Evolutionary conservation across 768 basidiomycete genomes (phyloP).

Genomic region (Tubosaeta brunneosetosa): DNA sequence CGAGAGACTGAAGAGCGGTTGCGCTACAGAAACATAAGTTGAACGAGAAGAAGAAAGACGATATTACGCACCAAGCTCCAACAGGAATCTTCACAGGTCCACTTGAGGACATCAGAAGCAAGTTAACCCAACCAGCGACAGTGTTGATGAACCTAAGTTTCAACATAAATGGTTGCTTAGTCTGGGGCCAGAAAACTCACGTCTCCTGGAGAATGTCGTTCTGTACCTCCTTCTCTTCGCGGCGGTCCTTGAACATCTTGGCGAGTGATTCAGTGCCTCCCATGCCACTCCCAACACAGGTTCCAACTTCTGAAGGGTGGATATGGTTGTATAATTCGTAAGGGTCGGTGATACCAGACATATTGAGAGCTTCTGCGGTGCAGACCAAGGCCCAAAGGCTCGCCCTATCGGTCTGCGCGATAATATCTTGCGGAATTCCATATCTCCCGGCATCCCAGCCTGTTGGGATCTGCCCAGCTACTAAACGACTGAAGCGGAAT

Average conservation of each 20-base stretch:
- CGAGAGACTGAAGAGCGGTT: slow-evolving; percentile 94
- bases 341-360: slow-evolving; percentile 95
- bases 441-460: slow-evolving; percentile 97
- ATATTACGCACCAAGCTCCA: slow-evolving; percentile 77
- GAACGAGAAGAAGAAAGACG: not conserved
- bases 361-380: slow-evolving; percentile 92
- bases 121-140: slow-evolving; percentile 96
- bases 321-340: slow-evolving; percentile 97
- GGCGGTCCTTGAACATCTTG: slow-evolving; percentile 98
- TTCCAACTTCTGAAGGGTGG: slow-evolving; percentile 95
- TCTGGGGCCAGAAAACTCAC: slow-evolving; percentile 39
- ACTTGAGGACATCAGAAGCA: slow-evolving; percentile 90
- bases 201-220: slow-evolving; percentile 99
- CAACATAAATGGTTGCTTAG: slow-evolving; percentile 5
- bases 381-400: slow-evolving; percentile 94
- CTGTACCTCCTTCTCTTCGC: slow-evolving; percentile 97
- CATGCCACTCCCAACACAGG: slow-evolving; percentile 94
- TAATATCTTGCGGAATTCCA: slow-evolving; percentile 94
- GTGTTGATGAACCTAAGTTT: slow-evolving; percentile 90
- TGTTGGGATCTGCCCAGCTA: slow-evolving; percentile 94
- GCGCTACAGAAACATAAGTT: slow-evolving; percentile 48
- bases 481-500: slow-evolving; percentile 88
- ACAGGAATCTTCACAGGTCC: slow-evolving; percentile 99
- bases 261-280: slow-evolving; percentile 87
- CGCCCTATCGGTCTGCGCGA: slow-evolving; percentile 88